Evolutionary conservation across 2,329 filamentous ascomycete genomes (phyloP), one percentile per base, ranked within the genome.

Genomic region (Mycosphaerella sp.): DNA sequence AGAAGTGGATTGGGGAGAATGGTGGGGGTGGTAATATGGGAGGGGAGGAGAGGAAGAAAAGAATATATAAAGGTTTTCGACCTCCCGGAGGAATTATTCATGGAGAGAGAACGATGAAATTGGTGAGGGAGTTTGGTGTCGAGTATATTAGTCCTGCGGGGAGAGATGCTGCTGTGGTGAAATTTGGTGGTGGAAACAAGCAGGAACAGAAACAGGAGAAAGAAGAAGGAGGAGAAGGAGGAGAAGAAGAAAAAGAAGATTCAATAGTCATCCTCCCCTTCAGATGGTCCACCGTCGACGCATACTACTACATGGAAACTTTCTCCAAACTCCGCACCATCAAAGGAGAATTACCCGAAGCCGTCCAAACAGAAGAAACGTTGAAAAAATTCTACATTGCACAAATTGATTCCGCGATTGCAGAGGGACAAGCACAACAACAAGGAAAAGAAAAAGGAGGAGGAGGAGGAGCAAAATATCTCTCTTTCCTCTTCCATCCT

Each of bases 231-330:
- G 26, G 2, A 26, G 6, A 6, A 26, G 26, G 14, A 17, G 26
- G 5, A 29, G 26, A 29, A 7, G 26, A 29, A 29, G 26, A 29
- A 7, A 7, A 29, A 29, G 26, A 57, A 31, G 59, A 63, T 40
- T 45, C 48, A 2, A 60, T 67, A 14, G 63, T 60, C 7, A 53
- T 66, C 9, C 47, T 66, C 8, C 64, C 65, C 3, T 67, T 66
- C 40, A 54, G 59, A 41, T 69, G 67, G 67, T 53, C 55, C 12
- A 64, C 57, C 11, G 65, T 69, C 8, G 67, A 69, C 57, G 67
- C 67, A 1, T 67, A 65, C 50, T 69, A 65, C 55, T 69, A 68
- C 47, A 67, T 69, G 66, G 64, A 65, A 14, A 48, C 57, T 1
- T 67, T 67, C 41, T 51, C 57, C 21, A 61, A 59, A 11, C 48